Evolutionary conservation across 2,329 filamentous ascomycete genomes (phyloP).

Genomic region (Talaromyces marneffei): DNA sequence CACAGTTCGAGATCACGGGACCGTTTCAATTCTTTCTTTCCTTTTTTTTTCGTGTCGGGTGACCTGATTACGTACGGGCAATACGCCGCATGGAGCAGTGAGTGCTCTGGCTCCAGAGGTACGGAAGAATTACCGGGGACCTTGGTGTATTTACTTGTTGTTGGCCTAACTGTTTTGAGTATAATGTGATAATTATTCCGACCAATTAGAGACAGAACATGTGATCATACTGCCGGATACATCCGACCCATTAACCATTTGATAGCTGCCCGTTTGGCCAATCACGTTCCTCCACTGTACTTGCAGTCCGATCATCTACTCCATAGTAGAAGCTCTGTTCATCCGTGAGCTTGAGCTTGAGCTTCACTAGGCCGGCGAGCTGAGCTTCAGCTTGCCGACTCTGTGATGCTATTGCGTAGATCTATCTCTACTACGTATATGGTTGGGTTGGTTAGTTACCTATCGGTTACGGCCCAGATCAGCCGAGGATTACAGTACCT

Average conservation of each 20-base stretch:
- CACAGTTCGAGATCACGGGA: conserved; percentile 7
- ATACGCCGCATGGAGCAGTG: background rate
- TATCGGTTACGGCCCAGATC: background rate
- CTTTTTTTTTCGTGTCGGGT: conserved; percentile 11
- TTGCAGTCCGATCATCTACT: background rate
- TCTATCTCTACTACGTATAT: too few species aligned
- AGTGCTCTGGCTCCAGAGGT: too few species aligned
- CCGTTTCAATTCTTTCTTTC: conserved; percentile 7
- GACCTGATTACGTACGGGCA: conserved; percentile 1
- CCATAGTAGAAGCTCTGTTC: background rate
- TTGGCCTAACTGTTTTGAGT: background rate
- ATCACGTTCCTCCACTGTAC: background rate
- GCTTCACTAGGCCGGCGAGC: too few species aligned
- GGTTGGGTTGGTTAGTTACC: too few species aligned
- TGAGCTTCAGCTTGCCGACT: background rate
- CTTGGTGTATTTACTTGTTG: background rate
- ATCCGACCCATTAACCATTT: background rate
- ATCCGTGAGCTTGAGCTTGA: background rate
- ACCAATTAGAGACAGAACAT: background rate
- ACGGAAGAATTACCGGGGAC: background rate
- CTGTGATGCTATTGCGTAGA: background rate
- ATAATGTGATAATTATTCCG: background rate
- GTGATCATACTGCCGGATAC: background rate
- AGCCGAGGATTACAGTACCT: background rate
- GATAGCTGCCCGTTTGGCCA: background rate